Evolutionary conservation across 768 basidiomycete genomes (phyloP).

Genomic region (Chlorophyllum brunneum): DNA sequence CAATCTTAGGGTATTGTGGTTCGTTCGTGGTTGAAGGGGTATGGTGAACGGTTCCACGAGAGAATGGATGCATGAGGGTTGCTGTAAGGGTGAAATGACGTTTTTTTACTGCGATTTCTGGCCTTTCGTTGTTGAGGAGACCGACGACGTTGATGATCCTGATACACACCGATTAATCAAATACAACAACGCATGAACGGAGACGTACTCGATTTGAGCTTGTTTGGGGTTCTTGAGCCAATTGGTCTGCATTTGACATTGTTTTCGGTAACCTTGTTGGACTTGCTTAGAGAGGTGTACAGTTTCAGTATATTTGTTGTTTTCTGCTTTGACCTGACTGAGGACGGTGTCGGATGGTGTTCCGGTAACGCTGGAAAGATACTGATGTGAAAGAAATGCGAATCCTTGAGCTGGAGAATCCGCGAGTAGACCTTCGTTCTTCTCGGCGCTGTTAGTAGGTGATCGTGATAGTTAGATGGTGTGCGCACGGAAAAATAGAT

Average conservation of each 20-base stretch:
- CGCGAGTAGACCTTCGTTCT: conserved; percentile 3
- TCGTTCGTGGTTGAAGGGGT: background rate
- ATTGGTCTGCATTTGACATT: background rate
- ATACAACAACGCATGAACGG: too few species aligned
- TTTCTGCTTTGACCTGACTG: background rate
- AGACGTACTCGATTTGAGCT: conserved; percentile 12
- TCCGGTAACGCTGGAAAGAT: background rate
- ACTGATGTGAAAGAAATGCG: background rate
- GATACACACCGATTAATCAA: background rate
- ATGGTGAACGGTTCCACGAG: conserved; percentile 32
- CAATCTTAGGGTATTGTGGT: background rate
- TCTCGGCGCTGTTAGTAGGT: background rate
- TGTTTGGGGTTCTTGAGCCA: conserved; percentile 2
- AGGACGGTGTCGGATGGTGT: background rate
- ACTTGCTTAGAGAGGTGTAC: background rate
- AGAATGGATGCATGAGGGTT: conserved; percentile 30
- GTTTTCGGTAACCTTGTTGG: background rate
- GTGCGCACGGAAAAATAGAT: too few species aligned
- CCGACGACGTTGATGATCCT: conserved; percentile 6
- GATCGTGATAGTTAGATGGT: background rate
- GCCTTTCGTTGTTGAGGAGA: background rate
- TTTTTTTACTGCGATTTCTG: background rate
- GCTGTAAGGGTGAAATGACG: conserved; percentile 12
- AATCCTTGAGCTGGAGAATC: background rate
- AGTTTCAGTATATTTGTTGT: background rate